These are phyloP conservation scores for Zostera marina DNA, from an alignment of 116 monocot species.

Conservation along the genomic window DNA sequence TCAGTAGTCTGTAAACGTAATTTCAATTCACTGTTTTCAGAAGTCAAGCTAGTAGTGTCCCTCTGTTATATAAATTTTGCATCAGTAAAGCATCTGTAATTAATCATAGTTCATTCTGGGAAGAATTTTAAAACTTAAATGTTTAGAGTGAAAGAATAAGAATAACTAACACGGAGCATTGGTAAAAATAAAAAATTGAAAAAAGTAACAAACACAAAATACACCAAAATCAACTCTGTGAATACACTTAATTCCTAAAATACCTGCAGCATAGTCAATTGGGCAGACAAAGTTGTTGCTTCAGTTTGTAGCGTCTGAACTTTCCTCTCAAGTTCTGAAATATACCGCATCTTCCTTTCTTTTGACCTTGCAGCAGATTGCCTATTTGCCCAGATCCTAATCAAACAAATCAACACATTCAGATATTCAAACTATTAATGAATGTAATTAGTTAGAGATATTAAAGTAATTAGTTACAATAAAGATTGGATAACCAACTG, in stretches of 20 bases:
- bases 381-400: constrained; percentile 58
- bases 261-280: constrained; percentile 62
- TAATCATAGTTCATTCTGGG: background rate
- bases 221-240: background rate
- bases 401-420: background rate
- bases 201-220: too few relatives aligned
- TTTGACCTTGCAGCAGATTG: constrained; percentile 68
- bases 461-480: too few relatives aligned
- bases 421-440: background rate
- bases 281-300: constrained; percentile 70
- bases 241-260: background rate
- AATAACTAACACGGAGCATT: too few relatives aligned
- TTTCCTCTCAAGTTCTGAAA: constrained; percentile 48
- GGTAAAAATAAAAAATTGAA: too few relatives aligned
- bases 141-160: too few relatives aligned
- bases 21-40: constrained; percentile 61
- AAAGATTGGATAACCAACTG: too few relatives aligned
- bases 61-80: constrained; percentile 19
- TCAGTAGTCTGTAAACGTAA: constrained; percentile 53
- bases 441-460: too few relatives aligned
- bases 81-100: background rate
- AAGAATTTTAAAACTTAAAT: background rate
- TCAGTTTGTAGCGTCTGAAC: constrained; percentile 62
- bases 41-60: constrained; percentile 37
- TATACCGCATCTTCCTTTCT: constrained; percentile 62